phyloP scores from a whole-genome alignment of 1,284 basidiomycete species.

The Trichosporon faecale region DNA sequence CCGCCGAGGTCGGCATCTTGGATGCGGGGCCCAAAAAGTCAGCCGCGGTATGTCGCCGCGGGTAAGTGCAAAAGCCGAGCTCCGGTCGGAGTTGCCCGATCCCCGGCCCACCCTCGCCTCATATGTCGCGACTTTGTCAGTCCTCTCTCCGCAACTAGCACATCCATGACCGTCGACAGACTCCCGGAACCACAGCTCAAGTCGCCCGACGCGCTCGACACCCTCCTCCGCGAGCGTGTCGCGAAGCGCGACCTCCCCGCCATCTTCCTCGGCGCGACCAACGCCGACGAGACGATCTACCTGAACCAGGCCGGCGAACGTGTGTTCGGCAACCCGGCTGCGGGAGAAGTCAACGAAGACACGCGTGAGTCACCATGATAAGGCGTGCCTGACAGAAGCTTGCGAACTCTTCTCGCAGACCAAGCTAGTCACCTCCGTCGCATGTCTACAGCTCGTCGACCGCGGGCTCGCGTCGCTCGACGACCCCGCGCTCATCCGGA shows the following conservation, averaged over 20 bases:
- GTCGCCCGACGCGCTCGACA: constrained; percentile 22
- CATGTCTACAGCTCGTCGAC: constrained; percentile 37
- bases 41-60: background rate
- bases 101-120: background rate
- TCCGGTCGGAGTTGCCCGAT: background rate
- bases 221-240: constrained; percentile 25
- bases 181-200: constrained; percentile 10
- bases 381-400: background rate
- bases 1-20: background rate
- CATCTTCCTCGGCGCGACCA: constrained; percentile 34
- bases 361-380: constrained; percentile 33
- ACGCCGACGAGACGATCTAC: constrained; percentile 33
- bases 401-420: constrained; percentile 44
- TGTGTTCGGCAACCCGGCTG: constrained; percentile 28
- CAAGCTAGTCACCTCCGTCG: constrained; percentile 39
- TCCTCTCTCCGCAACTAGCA: constrained; percentile 25
- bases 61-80: background rate
- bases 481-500: constrained; percentile 26
- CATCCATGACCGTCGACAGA: constrained; percentile 34
- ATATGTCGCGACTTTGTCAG: background rate
- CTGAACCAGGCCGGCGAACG: constrained; percentile 32
- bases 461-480: constrained; percentile 35
- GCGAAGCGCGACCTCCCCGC: constrained; percentile 29
- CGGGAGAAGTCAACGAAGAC: constrained; percentile 32
- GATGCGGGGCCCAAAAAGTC: constrained; percentile 1